Conservation (phyloP, 768 basidiomycete genomes). For the Tephrocybe sp. region DNA sequence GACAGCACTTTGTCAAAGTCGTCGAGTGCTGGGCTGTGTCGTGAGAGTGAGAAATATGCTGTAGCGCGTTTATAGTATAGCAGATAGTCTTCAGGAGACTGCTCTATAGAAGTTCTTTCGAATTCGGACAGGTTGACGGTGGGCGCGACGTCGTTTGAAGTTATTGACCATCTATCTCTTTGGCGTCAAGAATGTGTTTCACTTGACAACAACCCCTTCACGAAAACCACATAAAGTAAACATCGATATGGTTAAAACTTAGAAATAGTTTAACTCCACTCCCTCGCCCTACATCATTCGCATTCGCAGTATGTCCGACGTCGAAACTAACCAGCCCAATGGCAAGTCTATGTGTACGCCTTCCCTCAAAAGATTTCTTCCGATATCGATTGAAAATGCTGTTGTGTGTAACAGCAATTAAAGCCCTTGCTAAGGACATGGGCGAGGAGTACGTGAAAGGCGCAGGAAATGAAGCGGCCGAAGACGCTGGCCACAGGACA, state of each 20-base stretch:
- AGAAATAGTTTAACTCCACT: neutral
- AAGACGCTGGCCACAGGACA: slow-evolving; percentile 18
- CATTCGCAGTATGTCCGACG: neutral
- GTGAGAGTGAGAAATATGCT: too few species aligned
- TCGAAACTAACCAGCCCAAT: slow-evolving; percentile 6
- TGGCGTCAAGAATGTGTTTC: too few species aligned
- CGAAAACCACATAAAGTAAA: neutral
- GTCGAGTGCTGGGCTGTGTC: too few species aligned
- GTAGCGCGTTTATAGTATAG: too few species aligned
- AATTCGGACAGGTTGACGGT: neutral
- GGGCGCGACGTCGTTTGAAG: neutral
- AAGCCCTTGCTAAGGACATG: slow-evolving; percentile 15
- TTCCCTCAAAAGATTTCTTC: neutral
- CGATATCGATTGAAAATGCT: too few species aligned
- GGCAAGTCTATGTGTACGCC: slow-evolving; percentile 13
- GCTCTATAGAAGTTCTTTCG: too few species aligned
- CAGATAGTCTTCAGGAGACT: too few species aligned
- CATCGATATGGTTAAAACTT: neutral
- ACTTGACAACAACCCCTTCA: neutral
- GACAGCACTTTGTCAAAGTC: too few species aligned
- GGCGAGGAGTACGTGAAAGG: slow-evolving; percentile 19
- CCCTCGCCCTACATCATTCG: neutral
- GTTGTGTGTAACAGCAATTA: too few species aligned
- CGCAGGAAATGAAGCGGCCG: slow-evolving; percentile 23
- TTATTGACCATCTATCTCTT: too few species aligned